These are phyloP conservation scores for Dactylis glomerata DNA, from an alignment of 176 grass and related monocot species.

Conservation along the genomic window DNA sequence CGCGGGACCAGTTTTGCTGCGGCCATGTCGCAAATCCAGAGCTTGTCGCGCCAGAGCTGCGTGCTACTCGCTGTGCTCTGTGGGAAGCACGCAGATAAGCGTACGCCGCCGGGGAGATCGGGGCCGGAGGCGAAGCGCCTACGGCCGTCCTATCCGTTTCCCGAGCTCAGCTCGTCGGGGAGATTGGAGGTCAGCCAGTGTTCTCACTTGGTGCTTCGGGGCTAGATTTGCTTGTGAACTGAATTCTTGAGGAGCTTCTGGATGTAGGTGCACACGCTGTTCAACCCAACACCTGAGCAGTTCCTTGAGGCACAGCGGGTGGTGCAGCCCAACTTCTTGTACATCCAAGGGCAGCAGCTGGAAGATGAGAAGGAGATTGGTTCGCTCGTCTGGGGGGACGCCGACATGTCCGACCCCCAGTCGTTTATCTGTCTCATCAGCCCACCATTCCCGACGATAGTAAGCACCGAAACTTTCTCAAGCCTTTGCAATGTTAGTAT, in stretches of 20 bases:
- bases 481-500: conserved; percentile 16
- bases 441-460: conserved; percentile 82
- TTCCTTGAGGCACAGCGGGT: conserved; percentile 69
- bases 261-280: no score
- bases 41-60: conserved; percentile 62
- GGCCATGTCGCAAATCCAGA: conserved; percentile 81
- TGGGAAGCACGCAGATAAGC: conserved; percentile 52
- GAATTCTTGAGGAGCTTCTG: no score
- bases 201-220: no score
- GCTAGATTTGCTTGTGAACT: not conserved
- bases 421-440: conserved; percentile 68
- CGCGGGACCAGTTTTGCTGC: not conserved
- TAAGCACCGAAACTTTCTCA: conserved; percentile 39
- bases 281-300: no score
- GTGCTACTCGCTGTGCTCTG: conserved; percentile 77
- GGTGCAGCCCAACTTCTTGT: conserved; percentile 81
- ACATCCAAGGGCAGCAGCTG: conserved; percentile 76
- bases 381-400: conserved; percentile 64
- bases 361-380: conserved; percentile 79
- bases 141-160: conserved; percentile 39
- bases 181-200: conserved; percentile 59
- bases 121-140: conserved; percentile 37
- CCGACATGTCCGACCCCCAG: conserved; percentile 64
- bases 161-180: conserved; percentile 58
- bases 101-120: not conserved